These are phyloP conservation scores for Geranium rotundifolium DNA, from an alignment of 345 rosid species.

Conservation along the genomic window DNA sequence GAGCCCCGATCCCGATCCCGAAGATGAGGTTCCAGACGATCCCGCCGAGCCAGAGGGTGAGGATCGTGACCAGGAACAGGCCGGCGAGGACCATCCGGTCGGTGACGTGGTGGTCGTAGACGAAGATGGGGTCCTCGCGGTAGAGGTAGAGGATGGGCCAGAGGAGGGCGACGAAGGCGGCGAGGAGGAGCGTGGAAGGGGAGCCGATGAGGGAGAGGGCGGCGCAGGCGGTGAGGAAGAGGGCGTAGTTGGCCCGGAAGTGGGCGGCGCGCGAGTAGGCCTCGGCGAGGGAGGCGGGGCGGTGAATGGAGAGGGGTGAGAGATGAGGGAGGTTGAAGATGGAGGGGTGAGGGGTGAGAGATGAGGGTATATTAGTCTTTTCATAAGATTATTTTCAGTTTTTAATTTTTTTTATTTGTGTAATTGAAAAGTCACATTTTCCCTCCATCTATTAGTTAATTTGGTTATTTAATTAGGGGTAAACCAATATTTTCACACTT, in stretches of 20 bases:
- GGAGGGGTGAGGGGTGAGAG: too few relatives aligned
- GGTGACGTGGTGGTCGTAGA: constrained; percentile 19
- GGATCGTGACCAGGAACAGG: constrained; percentile 19
- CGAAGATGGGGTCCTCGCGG: constrained; percentile 29
- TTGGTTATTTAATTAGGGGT: too few relatives aligned
- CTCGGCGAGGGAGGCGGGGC: constrained; percentile 16
- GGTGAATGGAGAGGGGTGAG: too few relatives aligned
- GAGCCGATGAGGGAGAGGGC: constrained; percentile 23
- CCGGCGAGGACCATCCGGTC: constrained; percentile 19
- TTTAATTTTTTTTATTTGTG: too few relatives aligned
- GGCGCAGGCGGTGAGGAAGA: constrained; percentile 18
- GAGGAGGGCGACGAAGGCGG: constrained; percentile 12
- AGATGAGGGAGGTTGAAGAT: too few relatives aligned
- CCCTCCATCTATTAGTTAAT: too few relatives aligned
- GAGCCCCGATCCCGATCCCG: constrained; percentile 17
- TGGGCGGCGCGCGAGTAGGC: constrained; percentile 16
- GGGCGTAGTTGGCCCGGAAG: constrained; percentile 35
- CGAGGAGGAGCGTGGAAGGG: constrained; percentile 20
- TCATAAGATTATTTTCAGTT: too few relatives aligned
- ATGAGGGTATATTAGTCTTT: too few relatives aligned
- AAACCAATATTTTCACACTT: too few relatives aligned
- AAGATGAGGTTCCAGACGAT: constrained; percentile 15
- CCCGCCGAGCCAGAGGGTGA: constrained; percentile 24
- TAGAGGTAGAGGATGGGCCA: constrained; percentile 35
- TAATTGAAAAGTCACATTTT: too few relatives aligned